A percentile compares a stretch with the other conserved stretches of the same genome.
Conservation (phyloP, 257 asterid species). For the Solanum neorickii region DNA sequence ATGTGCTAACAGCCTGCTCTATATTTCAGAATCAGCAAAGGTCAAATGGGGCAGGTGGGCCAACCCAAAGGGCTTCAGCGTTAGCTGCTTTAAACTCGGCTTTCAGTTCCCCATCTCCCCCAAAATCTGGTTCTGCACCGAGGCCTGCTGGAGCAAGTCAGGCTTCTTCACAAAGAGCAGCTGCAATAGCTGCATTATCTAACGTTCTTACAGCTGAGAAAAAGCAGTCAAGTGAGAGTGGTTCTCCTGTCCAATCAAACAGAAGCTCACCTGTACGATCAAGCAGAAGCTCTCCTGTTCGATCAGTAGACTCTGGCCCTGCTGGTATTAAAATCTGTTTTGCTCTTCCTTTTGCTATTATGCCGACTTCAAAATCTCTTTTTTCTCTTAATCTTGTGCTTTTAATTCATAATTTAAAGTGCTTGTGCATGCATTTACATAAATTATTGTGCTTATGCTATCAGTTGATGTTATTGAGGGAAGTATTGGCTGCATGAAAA, state of each 20-base stretch:
- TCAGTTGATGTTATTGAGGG: neutral
- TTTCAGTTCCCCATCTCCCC: constrained; percentile 50
- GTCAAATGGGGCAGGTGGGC: constrained; percentile 71
- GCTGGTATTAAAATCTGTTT: constrained; percentile 38
- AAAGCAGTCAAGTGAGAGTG: constrained; percentile 42
- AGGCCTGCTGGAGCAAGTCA: constrained; percentile 40
- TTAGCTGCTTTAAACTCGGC: constrained; percentile 94
- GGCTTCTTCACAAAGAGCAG: constrained; percentile 83
- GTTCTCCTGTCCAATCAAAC: constrained; percentile 62
- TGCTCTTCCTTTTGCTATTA: neutral
- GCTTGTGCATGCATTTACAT: neutral
- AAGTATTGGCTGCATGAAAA: neutral
- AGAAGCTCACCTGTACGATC: constrained; percentile 63
- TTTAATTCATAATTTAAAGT: neutral
- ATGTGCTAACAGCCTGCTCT: neutral
- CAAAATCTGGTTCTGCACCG: constrained; percentile 35
- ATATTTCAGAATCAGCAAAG: constrained; percentile 38
- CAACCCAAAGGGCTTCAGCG: constrained; percentile 97
- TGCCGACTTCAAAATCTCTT: neutral
- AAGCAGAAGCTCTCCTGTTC: constrained; percentile 40
- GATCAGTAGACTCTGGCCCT: constrained; percentile 35
- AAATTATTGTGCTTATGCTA: neutral
- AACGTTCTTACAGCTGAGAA: constrained; percentile 72
- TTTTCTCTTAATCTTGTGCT: neutral
- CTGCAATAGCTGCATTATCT: constrained; percentile 93